These are phyloP conservation scores for Coemansia sp. DNA, from an alignment of 192 early-diverging fungal genomes.

Conservation along the genomic window DNA sequence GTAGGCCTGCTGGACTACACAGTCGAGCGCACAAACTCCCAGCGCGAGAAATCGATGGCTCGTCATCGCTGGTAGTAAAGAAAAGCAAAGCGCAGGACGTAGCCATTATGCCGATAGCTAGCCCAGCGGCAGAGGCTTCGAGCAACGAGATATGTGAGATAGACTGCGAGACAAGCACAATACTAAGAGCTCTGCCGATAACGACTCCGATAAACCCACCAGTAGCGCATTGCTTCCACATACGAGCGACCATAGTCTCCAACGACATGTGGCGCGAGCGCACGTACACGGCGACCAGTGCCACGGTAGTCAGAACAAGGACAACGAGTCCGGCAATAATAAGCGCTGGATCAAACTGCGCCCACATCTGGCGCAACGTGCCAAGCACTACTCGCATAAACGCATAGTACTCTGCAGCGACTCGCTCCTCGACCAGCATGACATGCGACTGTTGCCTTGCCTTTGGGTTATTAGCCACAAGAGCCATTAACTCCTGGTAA, in stretches of 20 bases:
- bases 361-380: slow-evolving; percentile 84
- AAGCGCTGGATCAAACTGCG: slow-evolving; percentile 82
- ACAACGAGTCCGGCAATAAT: slow-evolving; percentile 75
- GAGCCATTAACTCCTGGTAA: slow-evolving; percentile 26
- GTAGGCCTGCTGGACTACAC: slow-evolving; percentile 16
- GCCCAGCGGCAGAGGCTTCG: slow-evolving; percentile 28
- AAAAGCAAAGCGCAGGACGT: slow-evolving; percentile 22
- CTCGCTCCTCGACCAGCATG: slow-evolving; percentile 32
- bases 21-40: slow-evolving; percentile 58
- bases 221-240: slow-evolving; percentile 7
- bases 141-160: slow-evolving; percentile 17
- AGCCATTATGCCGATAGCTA: slow-evolving; percentile 12
- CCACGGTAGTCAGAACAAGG: slow-evolving; percentile 26
- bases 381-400: slow-evolving; percentile 69
- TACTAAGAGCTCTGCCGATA: slow-evolving; percentile 15
- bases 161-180: background rate
- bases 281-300: slow-evolving; percentile 14
- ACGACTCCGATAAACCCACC: slow-evolving; percentile 16
- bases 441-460: slow-evolving; percentile 8
- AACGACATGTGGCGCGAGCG: slow-evolving; percentile 13
- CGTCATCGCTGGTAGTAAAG: slow-evolving; percentile 12
- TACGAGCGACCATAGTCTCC: slow-evolving; percentile 2
- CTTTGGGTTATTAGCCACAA: background rate
- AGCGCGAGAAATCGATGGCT: slow-evolving; percentile 61
- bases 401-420: slow-evolving; percentile 40